phyloP scores from a whole-genome alignment of 2,329 filamentous ascomycete species.

The Cercospora berteroae region DNA sequence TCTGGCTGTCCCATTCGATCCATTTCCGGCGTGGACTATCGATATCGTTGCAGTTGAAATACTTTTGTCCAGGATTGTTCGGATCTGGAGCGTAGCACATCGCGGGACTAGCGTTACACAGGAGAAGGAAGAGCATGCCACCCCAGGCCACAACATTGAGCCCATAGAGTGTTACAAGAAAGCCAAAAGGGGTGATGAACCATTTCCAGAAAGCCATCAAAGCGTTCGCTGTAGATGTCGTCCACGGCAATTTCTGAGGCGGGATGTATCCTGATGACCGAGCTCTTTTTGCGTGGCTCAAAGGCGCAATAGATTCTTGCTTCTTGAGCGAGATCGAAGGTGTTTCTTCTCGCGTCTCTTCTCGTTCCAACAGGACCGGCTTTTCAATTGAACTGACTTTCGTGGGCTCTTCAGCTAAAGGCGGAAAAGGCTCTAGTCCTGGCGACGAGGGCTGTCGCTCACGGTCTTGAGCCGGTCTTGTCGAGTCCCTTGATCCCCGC shows the following conservation, averaged over 20 bases:
- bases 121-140: slow-evolving; percentile 82
- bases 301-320: slow-evolving; percentile 2
- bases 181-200: slow-evolving; percentile 70
- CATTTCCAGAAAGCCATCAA: slow-evolving; percentile 68
- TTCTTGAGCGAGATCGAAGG: not conserved
- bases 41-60: slow-evolving; percentile 37
- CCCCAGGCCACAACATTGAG: slow-evolving; percentile 86
- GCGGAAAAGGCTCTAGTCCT: slow-evolving; percentile 23
- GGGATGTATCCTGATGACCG: slow-evolving; percentile 43
- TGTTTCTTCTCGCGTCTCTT: slow-evolving; percentile 1
- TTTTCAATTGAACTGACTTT: slow-evolving; percentile 7
- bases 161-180: slow-evolving; percentile 74
- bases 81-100: slow-evolving; percentile 62
- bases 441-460: not conserved
- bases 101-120: slow-evolving; percentile 69
- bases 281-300: slow-evolving; percentile 13
- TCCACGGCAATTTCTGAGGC: slow-evolving; percentile 32
- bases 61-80: slow-evolving; percentile 17
- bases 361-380: not conserved
- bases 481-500: slow-evolving; percentile 13
- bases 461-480: not conserved
- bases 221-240: slow-evolving; percentile 32
- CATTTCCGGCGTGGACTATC: slow-evolving; percentile 71
- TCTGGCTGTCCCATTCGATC: slow-evolving; percentile 82
- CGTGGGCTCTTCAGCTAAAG: slow-evolving; percentile 26